Evolutionary conservation across 768 basidiomycete genomes (phyloP).

Genomic region (Rhodotorula toruloides): DNA sequence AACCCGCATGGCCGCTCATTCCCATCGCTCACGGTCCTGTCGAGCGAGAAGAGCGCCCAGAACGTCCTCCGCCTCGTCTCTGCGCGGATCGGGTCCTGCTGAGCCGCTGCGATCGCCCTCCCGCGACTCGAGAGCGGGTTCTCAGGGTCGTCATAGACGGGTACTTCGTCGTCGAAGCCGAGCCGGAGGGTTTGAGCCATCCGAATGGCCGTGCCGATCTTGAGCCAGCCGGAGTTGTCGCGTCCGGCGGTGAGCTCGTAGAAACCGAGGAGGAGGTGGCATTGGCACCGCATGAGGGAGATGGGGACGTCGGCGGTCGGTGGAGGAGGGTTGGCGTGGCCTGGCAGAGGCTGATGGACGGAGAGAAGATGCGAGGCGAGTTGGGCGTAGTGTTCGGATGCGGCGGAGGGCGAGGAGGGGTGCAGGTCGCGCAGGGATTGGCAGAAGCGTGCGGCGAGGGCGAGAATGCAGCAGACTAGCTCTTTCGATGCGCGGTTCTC

Average conservation of each 20-base stretch:
- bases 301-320: constrained; percentile 11
- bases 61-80: constrained; percentile 32
- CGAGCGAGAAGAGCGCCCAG: constrained; percentile 37
- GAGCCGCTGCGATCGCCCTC: background rate
- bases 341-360: constrained; percentile 10
- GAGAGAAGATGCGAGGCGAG: constrained; percentile 30
- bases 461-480: constrained; percentile 33
- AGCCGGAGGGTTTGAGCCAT: constrained; percentile 37
- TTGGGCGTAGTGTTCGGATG: constrained; percentile 31
- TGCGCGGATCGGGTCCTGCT: constrained; percentile 13
- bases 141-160: constrained; percentile 5
- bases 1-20: constrained; percentile 38
- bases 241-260: constrained; percentile 35
- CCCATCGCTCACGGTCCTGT: constrained; percentile 36
- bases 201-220: constrained; percentile 33
- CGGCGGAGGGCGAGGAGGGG: constrained; percentile 17
- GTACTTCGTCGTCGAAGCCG: constrained; percentile 36
- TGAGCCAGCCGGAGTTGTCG: constrained; percentile 37
- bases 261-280: constrained; percentile 34
- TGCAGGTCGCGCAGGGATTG: constrained; percentile 24
- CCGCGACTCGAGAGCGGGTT: background rate
- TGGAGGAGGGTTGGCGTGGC: background rate
- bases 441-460: constrained; percentile 27
- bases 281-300: constrained; percentile 36
- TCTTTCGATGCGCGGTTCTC: constrained; percentile 22